These are phyloP conservation scores for Luffa acutangula DNA, from an alignment of 306 rosid genomes.

Conservation along the genomic window DNA sequence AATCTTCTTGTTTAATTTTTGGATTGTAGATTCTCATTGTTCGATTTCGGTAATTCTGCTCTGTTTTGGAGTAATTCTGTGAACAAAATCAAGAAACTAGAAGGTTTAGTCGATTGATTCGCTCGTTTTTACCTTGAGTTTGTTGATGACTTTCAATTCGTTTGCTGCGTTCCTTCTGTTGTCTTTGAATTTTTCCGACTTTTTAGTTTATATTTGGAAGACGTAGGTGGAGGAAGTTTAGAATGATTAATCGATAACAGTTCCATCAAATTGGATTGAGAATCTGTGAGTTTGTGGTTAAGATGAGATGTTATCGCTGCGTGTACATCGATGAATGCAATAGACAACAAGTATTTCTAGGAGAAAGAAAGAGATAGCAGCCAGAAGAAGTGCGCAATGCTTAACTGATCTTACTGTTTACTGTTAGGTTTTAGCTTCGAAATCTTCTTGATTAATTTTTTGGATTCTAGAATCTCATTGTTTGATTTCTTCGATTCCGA, in stretches of 20 bases:
- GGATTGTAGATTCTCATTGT: slow-evolving; percentile 9
- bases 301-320: background rate
- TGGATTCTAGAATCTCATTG: slow-evolving; percentile 10
- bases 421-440: slow-evolving; percentile 23
- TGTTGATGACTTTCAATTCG: background rate
- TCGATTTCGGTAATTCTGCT: background rate
- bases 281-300: background rate
- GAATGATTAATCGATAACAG: background rate
- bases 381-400: slow-evolving; percentile 8
- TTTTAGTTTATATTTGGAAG: background rate
- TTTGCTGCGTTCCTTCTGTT: background rate
- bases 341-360: background rate
- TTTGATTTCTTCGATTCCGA: background rate
- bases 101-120: background rate
- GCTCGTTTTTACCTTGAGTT: background rate
- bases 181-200: background rate
- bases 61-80: background rate
- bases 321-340: background rate
- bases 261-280: background rate
- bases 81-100: background rate
- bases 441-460: slow-evolving; percentile 13
- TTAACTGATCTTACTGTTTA: slow-evolving; percentile 24
- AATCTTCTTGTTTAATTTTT: slow-evolving; percentile 13
- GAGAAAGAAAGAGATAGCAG: background rate
- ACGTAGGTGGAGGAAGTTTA: background rate